Conservation (phyloP, 306 rosid genomes). For the Canavalia gladiata region DNA sequence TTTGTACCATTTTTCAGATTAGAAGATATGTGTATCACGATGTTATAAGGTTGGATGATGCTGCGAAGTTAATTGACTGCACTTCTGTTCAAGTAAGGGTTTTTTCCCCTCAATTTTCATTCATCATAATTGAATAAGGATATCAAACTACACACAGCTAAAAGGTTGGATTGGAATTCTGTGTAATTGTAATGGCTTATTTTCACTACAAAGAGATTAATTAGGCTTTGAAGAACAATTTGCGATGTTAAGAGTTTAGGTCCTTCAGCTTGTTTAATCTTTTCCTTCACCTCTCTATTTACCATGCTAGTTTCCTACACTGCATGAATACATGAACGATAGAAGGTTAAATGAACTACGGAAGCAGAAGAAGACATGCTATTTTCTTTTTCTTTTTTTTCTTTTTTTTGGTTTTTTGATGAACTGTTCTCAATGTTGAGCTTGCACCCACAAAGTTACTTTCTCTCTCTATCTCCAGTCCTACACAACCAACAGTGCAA, state of each 20-base stretch:
- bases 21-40: constrained; percentile 89
- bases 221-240: neutral
- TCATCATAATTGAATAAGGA: neutral
- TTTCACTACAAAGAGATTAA: neutral
- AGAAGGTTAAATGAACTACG: neutral
- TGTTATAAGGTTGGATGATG: constrained; percentile 83
- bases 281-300: too few relatives aligned
- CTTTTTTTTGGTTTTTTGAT: neutral
- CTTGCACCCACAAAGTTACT: neutral
- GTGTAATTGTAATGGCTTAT: neutral
- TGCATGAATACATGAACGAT: neutral
- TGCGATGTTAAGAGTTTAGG: too few relatives aligned
- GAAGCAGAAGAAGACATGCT: neutral
- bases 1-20: constrained; percentile 58
- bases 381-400: too few relatives aligned
- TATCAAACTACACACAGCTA: neutral
- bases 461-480: constrained; percentile 54
- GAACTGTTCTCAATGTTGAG: neutral
- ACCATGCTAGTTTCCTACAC: neutral
- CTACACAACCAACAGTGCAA: constrained; percentile 88
- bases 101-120: neutral
- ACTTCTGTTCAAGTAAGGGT: constrained; percentile 77
- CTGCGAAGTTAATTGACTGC: constrained; percentile 79
- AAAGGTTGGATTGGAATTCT: neutral
- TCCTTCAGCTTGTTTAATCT: too few relatives aligned